Percentiles rank a stretch among this genome's conserved stretches.
Conservation (phyloP, 164 flowering plant genomes). For the Umbellularia californica region DNA sequence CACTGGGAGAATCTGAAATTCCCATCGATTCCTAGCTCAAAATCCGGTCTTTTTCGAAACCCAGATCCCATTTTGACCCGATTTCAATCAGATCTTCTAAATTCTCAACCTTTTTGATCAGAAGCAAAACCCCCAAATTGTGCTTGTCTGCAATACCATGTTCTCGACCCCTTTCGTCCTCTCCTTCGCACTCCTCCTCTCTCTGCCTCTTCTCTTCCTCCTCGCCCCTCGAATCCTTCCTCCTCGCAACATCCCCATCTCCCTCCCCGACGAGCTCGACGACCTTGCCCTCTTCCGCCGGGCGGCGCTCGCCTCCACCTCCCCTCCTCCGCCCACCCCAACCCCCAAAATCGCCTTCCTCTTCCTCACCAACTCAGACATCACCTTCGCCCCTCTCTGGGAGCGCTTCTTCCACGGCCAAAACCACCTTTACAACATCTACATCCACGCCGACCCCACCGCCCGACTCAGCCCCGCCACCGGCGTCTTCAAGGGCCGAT, state of each 20-base stretch:
- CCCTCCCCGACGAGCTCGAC: conserved; percentile 65
- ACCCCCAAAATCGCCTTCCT: conserved; percentile 77
- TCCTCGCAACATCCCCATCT: conserved; percentile 38
- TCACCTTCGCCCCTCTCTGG: conserved; percentile 79
- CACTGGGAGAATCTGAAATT: background rate
- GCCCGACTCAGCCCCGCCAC: conserved; percentile 32
- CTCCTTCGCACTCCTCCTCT: conserved; percentile 45
- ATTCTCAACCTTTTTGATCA: background rate
- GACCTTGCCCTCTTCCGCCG: conserved; percentile 71
- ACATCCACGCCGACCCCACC: conserved; percentile 85
- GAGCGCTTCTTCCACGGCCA: conserved; percentile 49
- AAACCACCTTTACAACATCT: conserved; percentile 51
- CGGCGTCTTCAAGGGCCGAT: conserved; percentile 40
- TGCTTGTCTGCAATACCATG: conserved; percentile 15
- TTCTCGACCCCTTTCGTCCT: conserved; percentile 41
- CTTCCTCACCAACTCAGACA: conserved; percentile 81
- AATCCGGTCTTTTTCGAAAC: background rate
- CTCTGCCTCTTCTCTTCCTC: conserved; percentile 53
- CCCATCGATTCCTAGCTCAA: background rate
- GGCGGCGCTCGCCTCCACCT: conserved; percentile 35
- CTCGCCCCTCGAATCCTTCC: conserved; percentile 53
- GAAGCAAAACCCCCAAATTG: background rate
- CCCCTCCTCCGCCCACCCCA: conserved; percentile 31
- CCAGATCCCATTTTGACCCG: background rate
- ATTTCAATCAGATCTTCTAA: background rate